A percentile compares a stretch with the other conserved stretches of the same genome.
Evolutionary conservation across 352 stramenopile species (phyloP).

Genomic region (Phytophthora hybrid): DNA sequence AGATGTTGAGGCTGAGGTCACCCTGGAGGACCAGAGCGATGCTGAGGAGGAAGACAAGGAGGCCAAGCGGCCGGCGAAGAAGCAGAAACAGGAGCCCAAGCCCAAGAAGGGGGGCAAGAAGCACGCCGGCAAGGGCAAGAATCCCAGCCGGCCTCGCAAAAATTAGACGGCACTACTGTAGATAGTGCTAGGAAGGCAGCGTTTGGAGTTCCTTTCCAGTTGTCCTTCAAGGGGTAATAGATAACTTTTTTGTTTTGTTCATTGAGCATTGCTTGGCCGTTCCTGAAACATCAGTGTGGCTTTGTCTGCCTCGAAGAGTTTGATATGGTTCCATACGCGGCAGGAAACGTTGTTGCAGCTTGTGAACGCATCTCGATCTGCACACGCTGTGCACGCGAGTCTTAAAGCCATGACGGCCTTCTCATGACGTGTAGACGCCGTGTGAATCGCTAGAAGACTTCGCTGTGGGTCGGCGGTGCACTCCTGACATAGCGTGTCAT

Average conservation of each 20-base stretch:
- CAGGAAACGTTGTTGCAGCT: slow-evolving; percentile 68
- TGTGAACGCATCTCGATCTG: slow-evolving; percentile 53
- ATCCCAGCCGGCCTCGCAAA: slow-evolving; percentile 50
- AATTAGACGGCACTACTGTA: slow-evolving; percentile 46
- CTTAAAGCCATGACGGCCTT: slow-evolving; percentile 48
- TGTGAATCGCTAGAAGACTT: slow-evolving; percentile 72
- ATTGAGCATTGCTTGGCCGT: slow-evolving; percentile 9
- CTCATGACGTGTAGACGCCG: slow-evolving; percentile 51
- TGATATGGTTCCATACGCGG: slow-evolving; percentile 72
- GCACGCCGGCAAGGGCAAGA: slow-evolving; percentile 47
- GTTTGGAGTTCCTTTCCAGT: slow-evolving; percentile 27
- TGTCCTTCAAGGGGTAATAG: slow-evolving; percentile 36
- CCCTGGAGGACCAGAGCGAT: slow-evolving; percentile 62
- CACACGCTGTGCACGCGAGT: slow-evolving; percentile 59
- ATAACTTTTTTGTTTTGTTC: slow-evolving; percentile 41
- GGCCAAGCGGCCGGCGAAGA: slow-evolving; percentile 49
- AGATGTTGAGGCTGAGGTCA: slow-evolving; percentile 77
- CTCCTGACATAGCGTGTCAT: slow-evolving; percentile 56
- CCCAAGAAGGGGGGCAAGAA: slow-evolving; percentile 43
- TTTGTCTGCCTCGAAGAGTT: slow-evolving; percentile 50
- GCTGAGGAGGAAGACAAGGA: slow-evolving; percentile 53
- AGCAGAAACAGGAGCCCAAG: slow-evolving; percentile 56
- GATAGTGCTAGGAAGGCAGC: slow-evolving; percentile 18
- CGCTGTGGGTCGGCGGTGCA: slow-evolving; percentile 67
- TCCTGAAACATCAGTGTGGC: slow-evolving; percentile 47